Percentiles rank a stretch among this genome's conserved stretches.
phyloP scores from a whole-genome alignment of 1,284 basidiomycete genomes.

The Trichosporon asahii region DNA sequence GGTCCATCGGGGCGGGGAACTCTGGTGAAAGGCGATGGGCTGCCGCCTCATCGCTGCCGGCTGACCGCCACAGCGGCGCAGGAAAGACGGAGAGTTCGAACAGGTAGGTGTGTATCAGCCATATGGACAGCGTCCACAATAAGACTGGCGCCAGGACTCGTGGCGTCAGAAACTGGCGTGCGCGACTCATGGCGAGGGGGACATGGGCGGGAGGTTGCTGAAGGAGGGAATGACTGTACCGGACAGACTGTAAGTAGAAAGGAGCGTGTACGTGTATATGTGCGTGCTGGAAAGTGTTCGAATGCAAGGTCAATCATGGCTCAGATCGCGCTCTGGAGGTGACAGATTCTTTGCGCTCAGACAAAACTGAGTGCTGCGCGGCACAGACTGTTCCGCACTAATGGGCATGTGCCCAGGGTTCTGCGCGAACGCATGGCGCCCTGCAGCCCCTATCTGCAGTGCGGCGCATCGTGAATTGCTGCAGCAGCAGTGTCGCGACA shows the following conservation, averaged over 20 bases:
- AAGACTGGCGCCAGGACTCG: slow-evolving; percentile 26
- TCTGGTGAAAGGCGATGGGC: slow-evolving; percentile 16
- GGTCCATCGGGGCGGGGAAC: slow-evolving; percentile 32
- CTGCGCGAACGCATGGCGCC: too few relatives aligned
- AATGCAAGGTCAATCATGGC: background rate
- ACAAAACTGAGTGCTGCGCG: background rate
- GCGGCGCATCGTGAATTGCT: too few relatives aligned
- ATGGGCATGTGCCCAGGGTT: background rate
- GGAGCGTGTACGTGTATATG: background rate
- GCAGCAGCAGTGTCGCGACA: too few relatives aligned
- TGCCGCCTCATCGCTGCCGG: background rate
- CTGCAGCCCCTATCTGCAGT: background rate
- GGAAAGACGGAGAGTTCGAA: slow-evolving; percentile 10
- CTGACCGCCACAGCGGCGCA: background rate
- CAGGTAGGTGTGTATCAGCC: slow-evolving; percentile 31
- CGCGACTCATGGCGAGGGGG: background rate
- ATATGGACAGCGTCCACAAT: slow-evolving; percentile 30
- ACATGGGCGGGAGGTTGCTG: background rate
- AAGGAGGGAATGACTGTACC: background rate
- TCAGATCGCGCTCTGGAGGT: background rate
- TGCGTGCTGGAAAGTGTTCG: background rate
- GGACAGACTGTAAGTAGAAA: background rate
- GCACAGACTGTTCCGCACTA: background rate
- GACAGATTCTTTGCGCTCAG: background rate
- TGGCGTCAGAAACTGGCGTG: slow-evolving; percentile 21